Base-by-base conservation (phyloP, 1,139 yeast species). In the Lodderomyces theae region DNA sequence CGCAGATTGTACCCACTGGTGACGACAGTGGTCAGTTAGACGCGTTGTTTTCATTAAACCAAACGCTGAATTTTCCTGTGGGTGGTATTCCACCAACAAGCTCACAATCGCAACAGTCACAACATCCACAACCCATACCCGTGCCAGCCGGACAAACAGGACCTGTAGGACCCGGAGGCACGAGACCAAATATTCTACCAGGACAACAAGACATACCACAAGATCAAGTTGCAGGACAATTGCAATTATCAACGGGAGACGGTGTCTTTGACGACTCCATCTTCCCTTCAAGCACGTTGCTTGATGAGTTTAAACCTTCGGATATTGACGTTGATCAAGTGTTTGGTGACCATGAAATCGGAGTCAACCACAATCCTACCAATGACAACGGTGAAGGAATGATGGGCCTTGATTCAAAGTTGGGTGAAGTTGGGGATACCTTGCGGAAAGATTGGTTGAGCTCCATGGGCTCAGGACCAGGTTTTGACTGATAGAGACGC, bases 391-490 rank as follows among this genome's bases (percentile, higher is more conserved):
- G 42, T 17, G 32, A 13, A 11, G 19, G 22, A 2, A 19, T 35
- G n/a, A 29, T 16, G 24, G 40, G 31, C 7, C 26, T 21, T 32
- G 34, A 26, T 21, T 38, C 22, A 2, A 38, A 46, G 17, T 46
- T 43, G 37, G 45, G 42, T 31, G 43, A 38, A 33, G 36, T 32
- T 9, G 46, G 40, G 3, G 44, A 38, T 5, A 33, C 42, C 9
- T 42, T 52, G 19, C 56, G 52, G 19, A 48, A 55, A 15, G 70
- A 65, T 46, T 66, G 72, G 72, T 56, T 66, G 39, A 60, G 63
- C 40, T 60, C 60, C 48, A 60, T 66, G 61, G 72, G 69, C 1
- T 54, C 67, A 2, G 70, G 69, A 0, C 69, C 69, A 0, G 68
- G 69, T 13, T 64, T 63, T 45, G 53, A 47, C 17, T 55, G 38